phyloP scores from a whole-genome alignment of 495 filamentous ascomycete species.

The Darksidea phi region DNA sequence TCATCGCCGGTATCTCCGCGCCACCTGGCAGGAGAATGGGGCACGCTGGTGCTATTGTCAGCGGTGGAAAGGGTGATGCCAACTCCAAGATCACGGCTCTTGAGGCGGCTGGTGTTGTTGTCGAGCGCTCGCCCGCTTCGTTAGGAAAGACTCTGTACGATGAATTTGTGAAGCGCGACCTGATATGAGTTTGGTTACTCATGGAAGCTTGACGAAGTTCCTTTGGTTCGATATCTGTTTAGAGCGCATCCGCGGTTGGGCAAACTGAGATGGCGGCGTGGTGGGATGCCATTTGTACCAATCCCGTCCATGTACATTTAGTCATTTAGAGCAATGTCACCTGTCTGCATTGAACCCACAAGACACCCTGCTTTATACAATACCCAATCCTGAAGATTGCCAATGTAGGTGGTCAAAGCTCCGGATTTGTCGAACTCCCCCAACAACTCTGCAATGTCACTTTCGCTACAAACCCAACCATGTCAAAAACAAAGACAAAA shows the following conservation, averaged over 20 bases:
- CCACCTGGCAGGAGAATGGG: conserved; percentile 97
- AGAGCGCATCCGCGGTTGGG: background rate
- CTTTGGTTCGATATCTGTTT: conserved; percentile 17
- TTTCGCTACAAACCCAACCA: background rate
- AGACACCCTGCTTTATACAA: too few relatives aligned
- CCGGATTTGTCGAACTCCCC: too few relatives aligned
- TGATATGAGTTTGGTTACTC: conserved; percentile 60
- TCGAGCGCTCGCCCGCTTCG: conserved; percentile 88
- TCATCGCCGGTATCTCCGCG: conserved; percentile 97
- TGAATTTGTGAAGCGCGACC: conserved; percentile 93
- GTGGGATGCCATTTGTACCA: background rate
- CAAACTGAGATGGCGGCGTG: background rate
- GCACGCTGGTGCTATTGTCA: conserved; percentile 96
- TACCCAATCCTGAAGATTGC: too few relatives aligned
- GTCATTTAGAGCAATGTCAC: conserved; percentile 35
- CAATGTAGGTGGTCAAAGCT: too few relatives aligned
- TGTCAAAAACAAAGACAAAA: conserved; percentile 29
- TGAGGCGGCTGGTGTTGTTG: conserved; percentile 88
- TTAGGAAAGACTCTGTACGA: conserved; percentile 90
- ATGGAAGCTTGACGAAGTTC: background rate
- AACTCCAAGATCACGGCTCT: conserved; percentile 96
- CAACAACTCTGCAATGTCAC: too few relatives aligned
- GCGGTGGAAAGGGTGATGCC: conserved; percentile 94
- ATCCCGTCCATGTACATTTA: conserved; percentile 34
- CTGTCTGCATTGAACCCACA: conserved; percentile 3